Percentiles rank a stretch among this genome's conserved stretches.
Evolutionary conservation across 164 flowering plant species (phyloP).

Genomic region (Tetracentron sinense): DNA sequence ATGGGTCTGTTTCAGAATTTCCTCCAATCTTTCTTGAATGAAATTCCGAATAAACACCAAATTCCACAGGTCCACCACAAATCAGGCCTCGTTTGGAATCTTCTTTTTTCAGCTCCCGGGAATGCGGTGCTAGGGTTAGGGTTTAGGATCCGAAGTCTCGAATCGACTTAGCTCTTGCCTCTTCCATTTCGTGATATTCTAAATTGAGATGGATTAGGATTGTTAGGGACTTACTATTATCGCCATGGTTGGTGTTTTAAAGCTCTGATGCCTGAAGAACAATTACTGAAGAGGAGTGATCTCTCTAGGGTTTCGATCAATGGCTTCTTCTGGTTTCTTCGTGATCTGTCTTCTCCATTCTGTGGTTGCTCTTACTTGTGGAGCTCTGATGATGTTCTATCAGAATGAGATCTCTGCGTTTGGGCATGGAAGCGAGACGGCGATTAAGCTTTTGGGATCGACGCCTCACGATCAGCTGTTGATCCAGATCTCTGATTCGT

Average conservation of each 20-base stretch:
- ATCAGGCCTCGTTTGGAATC: not conserved
- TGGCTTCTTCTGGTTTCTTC: conserved; percentile 53
- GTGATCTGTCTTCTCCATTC: conserved; percentile 64
- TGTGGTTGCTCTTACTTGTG: conserved; percentile 50
- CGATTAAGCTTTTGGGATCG: conserved; percentile 63
- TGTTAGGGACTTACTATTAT: not conserved
- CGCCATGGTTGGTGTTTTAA: not conserved
- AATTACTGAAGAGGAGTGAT: not conserved
- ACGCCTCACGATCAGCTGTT: conserved; percentile 72
- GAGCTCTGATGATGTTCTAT: conserved; percentile 71
- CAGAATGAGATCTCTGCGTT: conserved; percentile 47
- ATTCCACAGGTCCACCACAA: not conserved
- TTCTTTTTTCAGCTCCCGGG: not conserved
- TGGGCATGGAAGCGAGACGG: conserved; percentile 55
- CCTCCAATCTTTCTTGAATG: too few species aligned
- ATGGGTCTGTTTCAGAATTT: too few species aligned
- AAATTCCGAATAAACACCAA: too few species aligned
- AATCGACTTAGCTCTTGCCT: not conserved
- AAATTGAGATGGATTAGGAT: too few species aligned
- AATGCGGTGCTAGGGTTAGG: conserved; percentile 3
- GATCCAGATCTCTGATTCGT: conserved; percentile 62
- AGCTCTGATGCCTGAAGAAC: not conserved
- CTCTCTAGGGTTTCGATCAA: conserved; percentile 9
- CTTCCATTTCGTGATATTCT: too few species aligned
- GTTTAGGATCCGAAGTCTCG: not conserved